Evolutionary conservation across 2,329 filamentous ascomycete species (phyloP).

Genomic region (Paramyrothecium roridum): DNA sequence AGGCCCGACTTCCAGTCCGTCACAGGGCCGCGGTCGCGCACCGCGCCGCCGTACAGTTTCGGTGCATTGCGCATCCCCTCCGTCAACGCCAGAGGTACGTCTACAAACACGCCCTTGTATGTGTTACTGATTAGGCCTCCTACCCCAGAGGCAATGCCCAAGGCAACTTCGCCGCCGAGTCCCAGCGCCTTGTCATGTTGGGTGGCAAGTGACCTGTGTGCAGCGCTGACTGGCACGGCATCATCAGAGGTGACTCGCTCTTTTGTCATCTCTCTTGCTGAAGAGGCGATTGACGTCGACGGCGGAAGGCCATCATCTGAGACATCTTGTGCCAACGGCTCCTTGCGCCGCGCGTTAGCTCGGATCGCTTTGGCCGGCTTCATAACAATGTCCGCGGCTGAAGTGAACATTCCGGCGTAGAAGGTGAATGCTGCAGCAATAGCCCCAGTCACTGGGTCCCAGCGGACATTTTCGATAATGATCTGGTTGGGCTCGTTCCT

Average conservation of each 20-base stretch:
- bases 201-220: no score
- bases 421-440: background rate
- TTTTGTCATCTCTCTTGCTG: no score
- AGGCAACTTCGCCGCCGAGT: background rate
- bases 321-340: no score
- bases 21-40: constrained; percentile 9
- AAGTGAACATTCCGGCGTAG: background rate
- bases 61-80: background rate
- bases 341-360: no score
- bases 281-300: no score
- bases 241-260: no score
- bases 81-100: background rate
- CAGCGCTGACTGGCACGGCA: no score
- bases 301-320: no score
- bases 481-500: background rate
- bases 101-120: background rate
- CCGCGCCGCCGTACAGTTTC: constrained; percentile 6
- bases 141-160: background rate
- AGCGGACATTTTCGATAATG: background rate
- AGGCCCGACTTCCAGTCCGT: constrained; percentile 10
- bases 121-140: background rate
- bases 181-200: no score
- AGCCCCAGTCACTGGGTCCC: background rate
- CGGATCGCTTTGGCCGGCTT: background rate
- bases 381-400: background rate